A percentile compares a stretch with the other conserved stretches of the same genome.
These are phyloP conservation scores for Oropetium thomaeum DNA, from an alignment of 176 grass and related monocot genomes.

Conservation along the genomic window DNA sequence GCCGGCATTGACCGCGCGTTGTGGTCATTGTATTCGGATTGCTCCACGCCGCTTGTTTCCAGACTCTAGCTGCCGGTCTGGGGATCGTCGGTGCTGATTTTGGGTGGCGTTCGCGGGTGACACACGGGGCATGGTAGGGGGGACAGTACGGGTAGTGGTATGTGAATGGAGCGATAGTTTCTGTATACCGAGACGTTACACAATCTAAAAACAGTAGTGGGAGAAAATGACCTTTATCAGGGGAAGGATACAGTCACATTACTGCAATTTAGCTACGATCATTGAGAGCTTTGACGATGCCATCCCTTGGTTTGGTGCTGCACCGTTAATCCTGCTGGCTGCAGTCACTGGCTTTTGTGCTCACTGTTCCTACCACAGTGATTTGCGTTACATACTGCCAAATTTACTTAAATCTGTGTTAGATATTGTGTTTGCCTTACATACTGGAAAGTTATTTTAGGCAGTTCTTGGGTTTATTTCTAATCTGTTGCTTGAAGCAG, in stretches of 20 bases:
- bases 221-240: background rate
- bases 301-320: background rate
- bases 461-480: background rate
- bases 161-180: background rate
- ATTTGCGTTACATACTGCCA: no score
- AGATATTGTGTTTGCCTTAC: background rate
- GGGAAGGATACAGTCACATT: background rate
- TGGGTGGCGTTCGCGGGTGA: background rate
- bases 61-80: background rate
- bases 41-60: background rate
- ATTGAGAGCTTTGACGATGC: background rate
- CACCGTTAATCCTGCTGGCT: background rate
- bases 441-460: background rate
- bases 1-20: constrained; percentile 13
- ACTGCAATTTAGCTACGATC: background rate
- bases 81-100: background rate
- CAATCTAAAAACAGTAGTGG: background rate
- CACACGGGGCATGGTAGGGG: background rate
- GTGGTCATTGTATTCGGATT: background rate
- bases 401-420: background rate
- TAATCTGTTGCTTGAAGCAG: constrained; percentile 11
- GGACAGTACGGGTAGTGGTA: background rate
- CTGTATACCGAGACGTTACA: background rate
- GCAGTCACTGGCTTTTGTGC: background rate
- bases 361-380: background rate